Conservation (phyloP, 495 filamentous ascomycete species). For the Xylaria sp. region DNA sequence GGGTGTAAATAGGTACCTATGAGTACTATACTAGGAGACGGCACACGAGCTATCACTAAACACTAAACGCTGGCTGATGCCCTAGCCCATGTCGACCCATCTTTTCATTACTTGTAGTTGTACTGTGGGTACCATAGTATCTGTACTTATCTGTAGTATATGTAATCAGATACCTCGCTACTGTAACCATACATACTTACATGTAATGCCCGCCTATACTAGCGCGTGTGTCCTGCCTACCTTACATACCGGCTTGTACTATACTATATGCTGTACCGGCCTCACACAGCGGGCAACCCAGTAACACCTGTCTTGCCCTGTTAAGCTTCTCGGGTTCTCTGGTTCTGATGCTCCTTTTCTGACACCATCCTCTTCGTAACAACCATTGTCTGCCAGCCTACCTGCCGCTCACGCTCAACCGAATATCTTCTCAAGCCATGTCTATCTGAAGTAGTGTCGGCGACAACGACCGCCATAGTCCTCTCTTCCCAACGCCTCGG, state of each 20-base stretch:
- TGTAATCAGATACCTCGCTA: neutral
- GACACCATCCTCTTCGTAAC: constrained; percentile 25
- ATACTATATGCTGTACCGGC: constrained; percentile 17
- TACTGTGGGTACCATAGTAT: neutral
- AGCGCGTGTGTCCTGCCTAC: constrained; percentile 13
- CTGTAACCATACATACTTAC: constrained; percentile 4
- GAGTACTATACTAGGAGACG: neutral
- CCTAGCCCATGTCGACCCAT: neutral
- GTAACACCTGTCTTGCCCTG: constrained; percentile 25
- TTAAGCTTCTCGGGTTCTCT: constrained; percentile 28
- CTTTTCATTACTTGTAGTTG: neutral
- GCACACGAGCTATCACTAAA: constrained; percentile 11
- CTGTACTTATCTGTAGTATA: constrained; percentile 6
- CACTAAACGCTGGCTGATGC: neutral
- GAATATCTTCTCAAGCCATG: constrained; percentile 20
- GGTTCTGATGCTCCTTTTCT: constrained; percentile 29
- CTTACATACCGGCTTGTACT: constrained; percentile 5
- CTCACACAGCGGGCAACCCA: constrained; percentile 21
- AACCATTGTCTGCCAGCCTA: constrained; percentile 14
- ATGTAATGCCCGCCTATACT: neutral
- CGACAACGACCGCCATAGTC: constrained; percentile 23
- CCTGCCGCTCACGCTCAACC: constrained; percentile 3
- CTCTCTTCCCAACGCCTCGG: constrained; percentile 5
- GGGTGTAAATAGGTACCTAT: neutral
- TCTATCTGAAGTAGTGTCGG: constrained; percentile 23